phyloP scores from a whole-genome alignment of 805 yeast species.

The Pichia manshurica region DNA sequence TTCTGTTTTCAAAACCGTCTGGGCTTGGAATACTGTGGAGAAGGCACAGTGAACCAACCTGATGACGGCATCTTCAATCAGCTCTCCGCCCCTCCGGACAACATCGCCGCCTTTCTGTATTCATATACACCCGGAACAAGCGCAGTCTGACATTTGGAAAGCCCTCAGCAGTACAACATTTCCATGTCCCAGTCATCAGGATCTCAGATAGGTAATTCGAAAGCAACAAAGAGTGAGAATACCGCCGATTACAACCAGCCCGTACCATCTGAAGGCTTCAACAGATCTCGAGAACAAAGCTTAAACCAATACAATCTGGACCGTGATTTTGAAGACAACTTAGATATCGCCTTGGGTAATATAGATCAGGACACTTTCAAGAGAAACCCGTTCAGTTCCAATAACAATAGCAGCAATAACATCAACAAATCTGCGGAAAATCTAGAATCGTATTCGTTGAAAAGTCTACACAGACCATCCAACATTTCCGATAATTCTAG shows the following conservation, averaged over 20 bases:
- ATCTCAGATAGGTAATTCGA: constrained; percentile 2
- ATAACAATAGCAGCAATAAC: neutral
- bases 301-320: constrained; percentile 45
- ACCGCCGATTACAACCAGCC: neutral
- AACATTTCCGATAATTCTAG: constrained; percentile 1
- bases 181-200: constrained; percentile 9
- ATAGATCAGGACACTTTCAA: constrained; percentile 35
- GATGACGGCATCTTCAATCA: neutral
- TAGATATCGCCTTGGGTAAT: constrained; percentile 60
- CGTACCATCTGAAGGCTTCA: neutral
- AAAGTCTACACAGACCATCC: constrained; percentile 21
- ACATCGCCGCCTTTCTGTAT: too few relatives aligned
- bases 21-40: neutral
- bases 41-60: neutral
- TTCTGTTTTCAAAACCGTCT: too few relatives aligned
- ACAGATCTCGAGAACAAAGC: constrained; percentile 19
- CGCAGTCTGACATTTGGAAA: too few relatives aligned
- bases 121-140: too few relatives aligned
- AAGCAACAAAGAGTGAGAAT: constrained; percentile 2
- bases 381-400: constrained; percentile 15
- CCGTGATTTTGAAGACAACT: constrained; percentile 54
- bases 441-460: constrained; percentile 23
- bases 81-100: neutral
- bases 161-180: too few relatives aligned
- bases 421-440: constrained; percentile 27